A percentile compares a stretch with the other conserved stretches of the same genome.
Conservation (phyloP, 441 rosid genomes). For the Manihot esculenta region DNA sequence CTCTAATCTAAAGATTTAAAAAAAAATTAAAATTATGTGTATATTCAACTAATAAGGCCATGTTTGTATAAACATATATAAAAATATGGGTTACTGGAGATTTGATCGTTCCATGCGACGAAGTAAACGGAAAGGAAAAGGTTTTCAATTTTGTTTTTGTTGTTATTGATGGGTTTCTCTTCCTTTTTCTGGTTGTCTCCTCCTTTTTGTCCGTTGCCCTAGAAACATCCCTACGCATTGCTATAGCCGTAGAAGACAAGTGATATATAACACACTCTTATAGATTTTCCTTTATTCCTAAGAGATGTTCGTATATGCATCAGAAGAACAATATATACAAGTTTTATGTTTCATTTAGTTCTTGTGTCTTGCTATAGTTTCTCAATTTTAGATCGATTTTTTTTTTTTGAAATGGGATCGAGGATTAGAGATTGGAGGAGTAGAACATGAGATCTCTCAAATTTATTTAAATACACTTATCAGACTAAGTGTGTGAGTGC, state of each 20-base stretch:
- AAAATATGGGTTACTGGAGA: neutral
- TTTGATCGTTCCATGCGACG: neutral
- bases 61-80: too few species aligned
- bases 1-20: neutral
- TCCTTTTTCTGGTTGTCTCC: neutral
- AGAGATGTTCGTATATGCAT: neutral
- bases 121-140: too few species aligned
- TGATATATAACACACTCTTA: neutral
- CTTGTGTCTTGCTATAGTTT: too few species aligned
- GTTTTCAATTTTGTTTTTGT: neutral
- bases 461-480: too few species aligned
- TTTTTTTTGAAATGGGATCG: too few species aligned
- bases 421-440: too few species aligned
- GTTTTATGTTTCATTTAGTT: neutral
- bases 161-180: neutral
- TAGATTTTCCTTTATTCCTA: neutral
- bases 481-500: too few species aligned
- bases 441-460: too few species aligned
- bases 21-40: too few species aligned
- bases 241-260: conserved; percentile 12
- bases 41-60: too few species aligned
- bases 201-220: neutral
- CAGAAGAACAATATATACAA: too few species aligned
- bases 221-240: conserved; percentile 11
- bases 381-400: too few species aligned